Conservation (phyloP, 176 grass and related monocot species). For the Calamus simplicifolius region DNA sequence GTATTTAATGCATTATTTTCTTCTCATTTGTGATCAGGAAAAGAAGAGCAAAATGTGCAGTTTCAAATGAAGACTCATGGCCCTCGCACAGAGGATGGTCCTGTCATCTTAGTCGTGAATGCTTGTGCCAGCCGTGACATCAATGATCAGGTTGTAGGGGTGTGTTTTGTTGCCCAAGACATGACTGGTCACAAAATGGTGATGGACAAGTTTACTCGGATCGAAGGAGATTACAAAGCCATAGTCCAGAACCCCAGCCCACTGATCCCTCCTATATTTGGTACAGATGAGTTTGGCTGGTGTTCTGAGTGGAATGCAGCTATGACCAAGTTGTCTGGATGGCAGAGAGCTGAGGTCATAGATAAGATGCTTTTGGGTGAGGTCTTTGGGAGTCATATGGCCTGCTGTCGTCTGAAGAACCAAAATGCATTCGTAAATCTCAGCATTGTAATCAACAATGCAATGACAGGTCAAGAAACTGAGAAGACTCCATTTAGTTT, state of each 20-base stretch:
- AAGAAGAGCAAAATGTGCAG: constrained; percentile 75
- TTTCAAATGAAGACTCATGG: constrained; percentile 92
- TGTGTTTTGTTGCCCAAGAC: constrained; percentile 94
- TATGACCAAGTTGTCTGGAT: constrained; percentile 82
- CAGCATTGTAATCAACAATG: constrained; percentile 72
- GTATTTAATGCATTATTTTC: too few species aligned
- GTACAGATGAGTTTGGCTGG: constrained; percentile 85
- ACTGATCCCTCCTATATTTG: constrained; percentile 92
- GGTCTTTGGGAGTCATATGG: constrained; percentile 56
- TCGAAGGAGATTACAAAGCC: constrained; percentile 90
- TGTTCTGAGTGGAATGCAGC: constrained; percentile 93
- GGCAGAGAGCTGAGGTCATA: constrained; percentile 67
- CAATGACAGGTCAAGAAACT: constrained; percentile 67
- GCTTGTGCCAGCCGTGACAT: constrained; percentile 76
- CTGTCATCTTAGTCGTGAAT: constrained; percentile 80
- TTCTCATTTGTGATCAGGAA: constrained; percentile 29
- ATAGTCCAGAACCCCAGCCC: constrained; percentile 80
- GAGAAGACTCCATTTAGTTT: constrained; percentile 79
- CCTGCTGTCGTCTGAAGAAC: constrained; percentile 62
- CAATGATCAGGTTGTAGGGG: constrained; percentile 69
- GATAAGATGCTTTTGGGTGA: constrained; percentile 92
- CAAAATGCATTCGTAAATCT: constrained; percentile 71
- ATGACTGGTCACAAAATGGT: constrained; percentile 90
- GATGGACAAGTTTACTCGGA: constrained; percentile 79
- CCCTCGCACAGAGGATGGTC: constrained; percentile 36